These are phyloP conservation scores for Suhomyces bribrorum DNA, from an alignment of 1,139 yeast species.

Conservation along the genomic window DNA sequence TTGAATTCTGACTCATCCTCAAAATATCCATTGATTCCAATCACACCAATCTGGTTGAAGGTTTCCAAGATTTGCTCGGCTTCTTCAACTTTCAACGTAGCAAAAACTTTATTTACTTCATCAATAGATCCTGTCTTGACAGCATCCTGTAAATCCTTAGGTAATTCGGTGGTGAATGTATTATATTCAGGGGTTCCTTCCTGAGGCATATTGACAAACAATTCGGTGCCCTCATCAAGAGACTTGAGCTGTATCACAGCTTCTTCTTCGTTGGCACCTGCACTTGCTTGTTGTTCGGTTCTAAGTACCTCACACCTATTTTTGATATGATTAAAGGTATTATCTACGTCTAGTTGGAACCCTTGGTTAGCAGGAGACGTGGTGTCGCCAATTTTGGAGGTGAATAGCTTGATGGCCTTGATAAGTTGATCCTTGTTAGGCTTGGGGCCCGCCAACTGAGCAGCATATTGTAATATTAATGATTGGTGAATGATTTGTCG, in stretches of 20 bases:
- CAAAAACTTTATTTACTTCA: constrained; percentile 81
- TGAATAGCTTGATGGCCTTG: constrained; percentile 67
- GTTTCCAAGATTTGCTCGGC: constrained; percentile 78
- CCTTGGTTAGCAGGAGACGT: constrained; percentile 63
- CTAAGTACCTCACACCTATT: constrained; percentile 69
- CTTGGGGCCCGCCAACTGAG: constrained; percentile 55
- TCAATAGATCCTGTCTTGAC: constrained; percentile 71
- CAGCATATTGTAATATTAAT: constrained; percentile 73
- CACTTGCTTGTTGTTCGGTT: constrained; percentile 40
- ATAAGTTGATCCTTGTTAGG: constrained; percentile 37
- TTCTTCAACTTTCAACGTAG: constrained; percentile 68
- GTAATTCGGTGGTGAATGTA: constrained; percentile 54
- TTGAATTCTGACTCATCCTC: constrained; percentile 29
- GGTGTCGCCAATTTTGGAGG: constrained; percentile 58
- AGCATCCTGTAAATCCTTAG: constrained; percentile 71
- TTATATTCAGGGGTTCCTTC: constrained; percentile 55
- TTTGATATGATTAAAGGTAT: constrained; percentile 71
- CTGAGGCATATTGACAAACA: constrained; percentile 70
- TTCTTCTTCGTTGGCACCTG: constrained; percentile 50
- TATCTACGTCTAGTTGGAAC: constrained; percentile 70
- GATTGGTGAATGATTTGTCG: constrained; percentile 77
- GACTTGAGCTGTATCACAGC: constrained; percentile 86
- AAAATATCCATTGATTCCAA: constrained; percentile 57
- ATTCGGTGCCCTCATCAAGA: constrained; percentile 78
- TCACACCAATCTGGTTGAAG: constrained; percentile 79